Percentiles rank a stretch among this genome's conserved stretches.
Conservation (phyloP, 148 eudicot species). For the Chenopodium quinoa region DNA sequence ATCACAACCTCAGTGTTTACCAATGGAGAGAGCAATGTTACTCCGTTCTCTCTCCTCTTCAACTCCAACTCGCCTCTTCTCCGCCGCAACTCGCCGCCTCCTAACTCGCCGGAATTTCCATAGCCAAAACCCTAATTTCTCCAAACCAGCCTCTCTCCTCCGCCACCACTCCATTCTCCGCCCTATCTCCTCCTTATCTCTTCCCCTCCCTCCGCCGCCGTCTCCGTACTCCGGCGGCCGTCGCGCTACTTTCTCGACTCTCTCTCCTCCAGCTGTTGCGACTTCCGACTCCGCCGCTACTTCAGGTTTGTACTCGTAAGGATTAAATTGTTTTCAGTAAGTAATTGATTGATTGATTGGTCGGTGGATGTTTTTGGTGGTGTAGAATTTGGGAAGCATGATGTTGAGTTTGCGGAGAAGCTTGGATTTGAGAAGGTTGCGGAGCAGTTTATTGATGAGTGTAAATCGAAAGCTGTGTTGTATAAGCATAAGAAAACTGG, state of each 20-base stretch:
- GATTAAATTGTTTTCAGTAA: too few species aligned
- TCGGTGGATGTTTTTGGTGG: constrained; percentile 3
- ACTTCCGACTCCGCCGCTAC: constrained; percentile 34
- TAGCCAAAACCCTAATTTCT: constrained; percentile 32
- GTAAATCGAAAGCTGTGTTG: constrained; percentile 82
- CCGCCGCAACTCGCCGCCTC: constrained; percentile 27
- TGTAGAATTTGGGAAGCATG: constrained; percentile 38
- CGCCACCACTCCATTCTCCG: constrained; percentile 32
- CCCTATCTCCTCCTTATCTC: constrained; percentile 22
- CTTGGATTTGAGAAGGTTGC: constrained; percentile 86
- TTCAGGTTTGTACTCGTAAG: not conserved
- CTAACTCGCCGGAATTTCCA: constrained; percentile 29
- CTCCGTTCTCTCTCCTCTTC: constrained; percentile 49
- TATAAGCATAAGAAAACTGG: constrained; percentile 88
- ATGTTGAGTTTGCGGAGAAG: constrained; percentile 65
- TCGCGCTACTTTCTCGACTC: constrained; percentile 37
- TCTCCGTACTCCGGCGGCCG: constrained; percentile 27
- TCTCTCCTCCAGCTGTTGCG: constrained; percentile 57
- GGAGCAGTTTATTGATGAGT: constrained; percentile 82
- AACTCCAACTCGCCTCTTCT: constrained; percentile 34
- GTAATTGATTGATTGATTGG: not conserved
- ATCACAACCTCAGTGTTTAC: not conserved
- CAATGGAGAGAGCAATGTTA: constrained; percentile 67
- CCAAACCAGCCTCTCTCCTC: constrained; percentile 28
- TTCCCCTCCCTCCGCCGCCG: constrained; percentile 17